Conservation (phyloP, 2,329 filamentous ascomycete species). For the Botrytis byssoidea region DNA sequence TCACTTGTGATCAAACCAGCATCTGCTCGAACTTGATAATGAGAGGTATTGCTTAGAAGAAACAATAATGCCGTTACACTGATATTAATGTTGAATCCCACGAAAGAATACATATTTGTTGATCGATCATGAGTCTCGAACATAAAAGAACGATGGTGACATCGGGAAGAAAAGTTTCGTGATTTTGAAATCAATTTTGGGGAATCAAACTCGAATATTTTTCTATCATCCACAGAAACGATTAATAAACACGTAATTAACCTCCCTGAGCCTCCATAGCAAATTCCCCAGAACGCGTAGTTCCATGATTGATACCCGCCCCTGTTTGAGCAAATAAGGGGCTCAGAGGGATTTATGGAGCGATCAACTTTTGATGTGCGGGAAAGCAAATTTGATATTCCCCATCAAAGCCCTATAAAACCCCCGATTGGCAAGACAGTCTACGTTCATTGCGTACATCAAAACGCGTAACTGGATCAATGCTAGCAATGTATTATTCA, state of each 20-base stretch:
- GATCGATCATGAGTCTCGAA: constrained; percentile 5
- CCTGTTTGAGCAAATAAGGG: constrained; percentile 1
- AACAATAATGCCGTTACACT: not conserved
- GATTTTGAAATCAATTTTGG: not conserved
- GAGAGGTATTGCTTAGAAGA: not conserved
- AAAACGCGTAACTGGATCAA: not conserved
- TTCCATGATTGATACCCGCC: not conserved
- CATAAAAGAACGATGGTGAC: constrained; percentile 14
- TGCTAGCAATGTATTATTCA: not conserved
- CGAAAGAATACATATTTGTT: not conserved
- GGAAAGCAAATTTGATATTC: not conserved
- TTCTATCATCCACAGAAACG: not conserved
- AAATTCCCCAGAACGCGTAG: constrained; percentile 6
- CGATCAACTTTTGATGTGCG: not conserved
- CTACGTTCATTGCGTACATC: not conserved
- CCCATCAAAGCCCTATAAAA: not conserved
- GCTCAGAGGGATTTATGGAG: not conserved
- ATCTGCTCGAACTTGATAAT: constrained; percentile 1
- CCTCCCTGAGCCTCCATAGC: not conserved
- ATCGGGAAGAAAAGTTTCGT: constrained; percentile 18
- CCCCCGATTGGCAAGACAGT: not conserved
- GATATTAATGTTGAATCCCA: not conserved
- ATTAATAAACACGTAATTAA: not conserved
- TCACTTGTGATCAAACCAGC: constrained; percentile 3
- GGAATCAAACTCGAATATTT: not conserved